These are phyloP conservation scores for Wallacemonas rigidus DNA, from an alignment of 208 protist genomes.

Conservation along the genomic window DNA sequence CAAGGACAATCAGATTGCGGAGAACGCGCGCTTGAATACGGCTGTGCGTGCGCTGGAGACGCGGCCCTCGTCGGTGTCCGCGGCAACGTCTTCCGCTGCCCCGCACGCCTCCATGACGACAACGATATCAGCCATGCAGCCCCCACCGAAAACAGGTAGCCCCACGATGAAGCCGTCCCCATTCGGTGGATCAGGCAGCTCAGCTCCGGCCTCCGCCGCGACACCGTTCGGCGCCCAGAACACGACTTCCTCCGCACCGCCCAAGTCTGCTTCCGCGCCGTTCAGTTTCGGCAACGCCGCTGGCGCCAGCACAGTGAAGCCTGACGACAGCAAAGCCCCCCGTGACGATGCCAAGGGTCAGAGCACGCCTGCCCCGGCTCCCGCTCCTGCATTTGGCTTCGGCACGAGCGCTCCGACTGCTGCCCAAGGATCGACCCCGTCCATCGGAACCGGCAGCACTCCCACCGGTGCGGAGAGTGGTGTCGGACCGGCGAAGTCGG, in stretches of 20 bases:
- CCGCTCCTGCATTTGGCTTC: neutral
- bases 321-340: neutral
- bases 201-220: neutral
- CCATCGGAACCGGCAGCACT: neutral
- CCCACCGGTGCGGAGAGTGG: neutral
- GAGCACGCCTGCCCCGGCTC: neutral
- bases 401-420: neutral
- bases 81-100: neutral
- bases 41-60: neutral
- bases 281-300: constrained; percentile 2
- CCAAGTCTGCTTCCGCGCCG: neutral
- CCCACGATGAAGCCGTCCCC: too few species aligned
- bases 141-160: neutral
- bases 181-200: neutral
- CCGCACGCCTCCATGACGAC: neutral
- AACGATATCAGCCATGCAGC: neutral
- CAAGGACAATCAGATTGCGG: neutral
- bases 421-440: neutral
- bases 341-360: neutral
- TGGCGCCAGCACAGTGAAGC: neutral
- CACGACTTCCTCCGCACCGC: neutral
- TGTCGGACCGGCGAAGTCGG: neutral
- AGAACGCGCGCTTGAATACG: neutral
- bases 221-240: neutral
- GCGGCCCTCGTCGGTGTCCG: neutral